phyloP scores from a whole-genome alignment of 2,329 filamentous ascomycete species.

The Monosporascus sp. region DNA sequence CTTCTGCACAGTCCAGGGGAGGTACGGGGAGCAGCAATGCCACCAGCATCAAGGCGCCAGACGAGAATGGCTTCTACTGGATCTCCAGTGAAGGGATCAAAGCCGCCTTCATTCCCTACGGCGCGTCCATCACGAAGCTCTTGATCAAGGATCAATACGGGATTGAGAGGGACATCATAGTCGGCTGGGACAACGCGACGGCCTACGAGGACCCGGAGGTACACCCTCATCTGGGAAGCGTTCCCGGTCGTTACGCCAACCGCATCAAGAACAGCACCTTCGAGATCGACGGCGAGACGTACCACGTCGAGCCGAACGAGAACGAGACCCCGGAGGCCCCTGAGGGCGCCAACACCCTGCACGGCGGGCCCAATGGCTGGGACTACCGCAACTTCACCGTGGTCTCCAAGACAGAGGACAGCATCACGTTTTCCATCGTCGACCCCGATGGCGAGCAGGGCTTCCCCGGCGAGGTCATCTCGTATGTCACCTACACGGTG shows the following conservation, averaged over 20 bases:
- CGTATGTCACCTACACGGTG: constrained; percentile 70
- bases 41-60: constrained; percentile 33
- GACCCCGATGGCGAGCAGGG: constrained; percentile 70
- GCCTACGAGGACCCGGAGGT: constrained; percentile 61
- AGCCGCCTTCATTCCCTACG: constrained; percentile 68
- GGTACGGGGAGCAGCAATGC: constrained; percentile 15
- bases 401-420: constrained; percentile 58
- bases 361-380: constrained; percentile 68
- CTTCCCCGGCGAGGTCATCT: constrained; percentile 73
- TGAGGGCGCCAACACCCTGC: constrained; percentile 58
- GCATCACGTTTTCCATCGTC: constrained; percentile 70
- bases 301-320: constrained; percentile 60
- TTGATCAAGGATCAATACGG: constrained; percentile 66
- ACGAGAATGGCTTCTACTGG: constrained; percentile 65
- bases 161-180: constrained; percentile 64
- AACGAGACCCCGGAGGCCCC: constrained; percentile 47
- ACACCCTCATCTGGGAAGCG: constrained; percentile 68
- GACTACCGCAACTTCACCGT: constrained; percentile 76
- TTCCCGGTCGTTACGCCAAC: constrained; percentile 76
- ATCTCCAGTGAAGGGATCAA: constrained; percentile 62
- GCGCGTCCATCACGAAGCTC: constrained; percentile 67
- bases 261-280: constrained; percentile 76
- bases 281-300: constrained; percentile 57
- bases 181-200: constrained; percentile 70
- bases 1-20: constrained; percentile 21